Base-by-base conservation (phyloP, 164 flowering plant genomes). In the Vitis labrusca region DNA sequence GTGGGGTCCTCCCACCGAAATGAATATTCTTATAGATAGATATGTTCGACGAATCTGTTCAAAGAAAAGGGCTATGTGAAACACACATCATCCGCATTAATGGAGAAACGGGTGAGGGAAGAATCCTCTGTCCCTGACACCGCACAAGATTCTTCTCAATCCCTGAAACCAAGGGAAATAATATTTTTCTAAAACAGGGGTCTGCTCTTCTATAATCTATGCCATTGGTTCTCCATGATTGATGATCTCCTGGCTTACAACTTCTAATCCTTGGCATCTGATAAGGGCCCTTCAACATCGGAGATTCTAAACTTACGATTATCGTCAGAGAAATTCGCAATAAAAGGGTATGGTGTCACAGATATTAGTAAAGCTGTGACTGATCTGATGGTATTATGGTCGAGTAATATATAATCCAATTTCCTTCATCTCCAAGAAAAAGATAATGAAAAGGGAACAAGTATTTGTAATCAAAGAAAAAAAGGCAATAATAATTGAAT, bases 401-500 rank as follows among this genome's bases (percentile, higher is more conserved):
- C 56, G n/a, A 10, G 7, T 53, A 1, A 53, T 13, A 53, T 1
- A 37, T 53, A 14, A 11, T n/a, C 56, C 56, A 53, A 14, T 53
- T 53, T 53, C 9, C 56, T 53, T 53, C n/a, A n/a, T 53, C 3
- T 13, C 16, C 9, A 53, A 12, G 56, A 53, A 53, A 53, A 53
- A 37, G 44, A 37, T 37, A 37, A 37, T 37, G 59, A 56, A n/a
- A 53, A 13, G 15, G 6, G 56, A 37, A 37, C 44, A 37, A 3
- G 44, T 8, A 6, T 9, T 4, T 16, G 8, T 51, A 73, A 9
- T 48, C 10, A 69, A 63, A 52, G 12, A 6, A 2, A 30, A 30
- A 71, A 59, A 51, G 59, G 8, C 59, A 57, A 59, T 59, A 13
- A 59, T 68, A 61, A 47, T 10, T 30, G 30, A 27, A 13, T 9